Base-by-base conservation (phyloP, 306 rosid genomes). In the Lithocarpus polystachyus region DNA sequence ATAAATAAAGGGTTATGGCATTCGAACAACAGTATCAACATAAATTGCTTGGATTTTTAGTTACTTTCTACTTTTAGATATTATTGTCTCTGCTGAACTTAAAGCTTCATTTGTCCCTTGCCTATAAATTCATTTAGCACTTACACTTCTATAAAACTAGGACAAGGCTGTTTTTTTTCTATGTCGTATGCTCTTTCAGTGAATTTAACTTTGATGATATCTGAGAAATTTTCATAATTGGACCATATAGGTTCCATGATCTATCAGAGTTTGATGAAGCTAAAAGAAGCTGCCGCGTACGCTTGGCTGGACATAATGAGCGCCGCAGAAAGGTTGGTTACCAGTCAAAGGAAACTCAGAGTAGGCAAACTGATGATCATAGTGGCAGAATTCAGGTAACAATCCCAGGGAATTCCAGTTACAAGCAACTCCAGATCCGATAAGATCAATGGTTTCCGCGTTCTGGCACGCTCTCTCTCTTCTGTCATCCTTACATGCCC, bases 241-340 rank as follows among this genome's bases (percentile, higher is more conserved):
- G 77, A 53, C 10, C 74, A 5, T 74, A 67, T 73, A 94, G 99
- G 89, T 94, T 94, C 90, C 99, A 94, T 71, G 99, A 94, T 77
- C 48, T 91, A 59, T 75, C 81, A 0, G 97, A 92, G 82, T 94
- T 94, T 79, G 97, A 94, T 76, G 99, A 94, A 71, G 84, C 97
- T 7, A 94, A 94, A 84, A 85, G 99, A 78, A 94, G 99, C 78
- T 94, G 99, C 69, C 90, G 99, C 20, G 77, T 89, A 75, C 92
- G 97, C 71, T 77, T 94, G 81, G 97, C 97, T 0, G 91, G 93
- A 28, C 99, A 94, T 80, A 94, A 94, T 5, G 97, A 94, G 84
- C 79, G 97, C 81, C 72, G 83, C n/a, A 76, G 76, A 78, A 82
- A 84, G 71, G 80, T 59, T 15, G 28, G 76, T 12, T 12, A 68